Evolutionary conservation across 129 eudicot genomes (phyloP).

Genomic region (Saposhnikovia divaricata): DNA sequence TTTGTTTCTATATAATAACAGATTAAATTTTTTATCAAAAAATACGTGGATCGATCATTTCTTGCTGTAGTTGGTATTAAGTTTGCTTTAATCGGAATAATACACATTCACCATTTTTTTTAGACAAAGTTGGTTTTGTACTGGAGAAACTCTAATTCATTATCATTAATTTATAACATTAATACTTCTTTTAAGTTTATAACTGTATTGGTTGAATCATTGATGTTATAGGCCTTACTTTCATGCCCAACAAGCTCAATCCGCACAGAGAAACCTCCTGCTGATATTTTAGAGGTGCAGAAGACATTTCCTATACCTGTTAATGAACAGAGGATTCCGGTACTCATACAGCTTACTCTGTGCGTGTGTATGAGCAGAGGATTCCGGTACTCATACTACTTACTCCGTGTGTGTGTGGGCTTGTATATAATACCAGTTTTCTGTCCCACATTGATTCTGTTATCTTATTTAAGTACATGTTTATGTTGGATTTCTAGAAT

Average conservation of each 20-base stretch:
- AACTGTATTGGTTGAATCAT: not conserved
- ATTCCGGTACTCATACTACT: too few relatives aligned
- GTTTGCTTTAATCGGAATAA: not conserved
- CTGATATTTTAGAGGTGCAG: conserved; percentile 49
- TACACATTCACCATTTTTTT: not conserved
- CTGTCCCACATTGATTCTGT: not conserved
- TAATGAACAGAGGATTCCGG: conserved; percentile 45
- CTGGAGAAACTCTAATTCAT: not conserved
- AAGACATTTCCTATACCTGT: conserved; percentile 64
- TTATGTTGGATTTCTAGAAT: not conserved
- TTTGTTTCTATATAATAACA: not conserved
- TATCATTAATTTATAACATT: too few relatives aligned
- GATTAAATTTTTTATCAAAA: not conserved
- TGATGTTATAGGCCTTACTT: conserved; percentile 48
- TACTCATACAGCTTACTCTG: conserved; percentile 7
- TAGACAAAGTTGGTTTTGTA: not conserved
- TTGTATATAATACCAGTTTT: not conserved
- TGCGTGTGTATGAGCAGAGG: too few relatives aligned
- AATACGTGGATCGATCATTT: not conserved
- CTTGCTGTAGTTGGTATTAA: not conserved
- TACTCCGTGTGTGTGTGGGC: not conserved
- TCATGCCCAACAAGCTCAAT: conserved; percentile 80
- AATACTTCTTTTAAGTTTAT: not conserved
- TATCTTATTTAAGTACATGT: not conserved
- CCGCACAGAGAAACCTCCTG: conserved; percentile 48